Conservation (phyloP, 202 grass and related monocot species). For the Panicum hallii region DNA sequence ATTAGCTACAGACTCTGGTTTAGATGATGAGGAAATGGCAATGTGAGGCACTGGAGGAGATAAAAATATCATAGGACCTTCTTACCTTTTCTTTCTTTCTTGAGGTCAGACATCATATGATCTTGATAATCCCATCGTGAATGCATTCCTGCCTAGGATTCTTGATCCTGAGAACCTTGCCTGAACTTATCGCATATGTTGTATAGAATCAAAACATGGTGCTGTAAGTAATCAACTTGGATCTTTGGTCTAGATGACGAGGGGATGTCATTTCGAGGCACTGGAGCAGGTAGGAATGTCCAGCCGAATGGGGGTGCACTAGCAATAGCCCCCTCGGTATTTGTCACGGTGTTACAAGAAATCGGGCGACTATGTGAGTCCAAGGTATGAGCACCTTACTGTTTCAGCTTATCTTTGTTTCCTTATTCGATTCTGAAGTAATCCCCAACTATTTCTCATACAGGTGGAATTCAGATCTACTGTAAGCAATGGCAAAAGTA, state of each 20-base stretch:
- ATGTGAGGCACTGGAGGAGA: conserved; percentile 38
- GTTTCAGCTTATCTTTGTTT: conserved; percentile 19
- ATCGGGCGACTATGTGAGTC: conserved; percentile 76
- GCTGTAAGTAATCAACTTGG: conserved; percentile 36
- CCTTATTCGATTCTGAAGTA: conserved; percentile 9
- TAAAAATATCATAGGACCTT: background rate
- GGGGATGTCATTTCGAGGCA: conserved; percentile 40
- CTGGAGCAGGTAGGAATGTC: conserved; percentile 53
- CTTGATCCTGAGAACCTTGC: background rate
- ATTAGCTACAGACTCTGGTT: conserved; percentile 39
- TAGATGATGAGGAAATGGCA: conserved; percentile 57
- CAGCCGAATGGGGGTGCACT: conserved; percentile 62
- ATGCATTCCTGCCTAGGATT: background rate
- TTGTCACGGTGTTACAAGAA: conserved; percentile 80
- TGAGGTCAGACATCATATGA: conserved; percentile 1
- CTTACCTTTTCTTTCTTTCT: background rate
- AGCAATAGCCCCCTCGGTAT: conserved; percentile 56
- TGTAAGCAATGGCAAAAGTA: conserved; percentile 59
- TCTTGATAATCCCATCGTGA: background rate
- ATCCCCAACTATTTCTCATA: conserved; percentile 31
- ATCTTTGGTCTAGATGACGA: conserved; percentile 75
- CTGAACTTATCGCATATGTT: conserved; percentile 26
- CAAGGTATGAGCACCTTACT: conserved; percentile 55
- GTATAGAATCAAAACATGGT: conserved; percentile 12
- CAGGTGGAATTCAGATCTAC: conserved; percentile 89